Base-by-base conservation (phyloP, 116 monocot species). In the Zostera marina region DNA sequence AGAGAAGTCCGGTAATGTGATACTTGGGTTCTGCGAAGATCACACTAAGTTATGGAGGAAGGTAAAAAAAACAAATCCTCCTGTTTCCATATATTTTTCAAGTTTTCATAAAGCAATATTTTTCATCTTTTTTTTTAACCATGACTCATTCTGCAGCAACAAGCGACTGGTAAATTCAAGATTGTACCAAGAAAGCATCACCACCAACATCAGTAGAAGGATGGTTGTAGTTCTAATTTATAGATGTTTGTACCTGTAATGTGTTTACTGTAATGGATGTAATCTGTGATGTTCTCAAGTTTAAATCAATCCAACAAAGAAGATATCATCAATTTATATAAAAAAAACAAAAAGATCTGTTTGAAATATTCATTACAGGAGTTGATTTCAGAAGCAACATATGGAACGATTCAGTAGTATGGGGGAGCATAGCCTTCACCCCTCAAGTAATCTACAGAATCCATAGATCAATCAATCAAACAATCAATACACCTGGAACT, bases 41-140 rank as follows among this genome's bases (percentile, higher is more conserved):
- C 98, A 98, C 56, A 86, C 98, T 7, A 20, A 64, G 63, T 68
- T 98, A 9, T 90, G 90, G 93, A 72, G 71, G 64, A 88, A 88
- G 84, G 93, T 84, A 71, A 14, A 12, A 9, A 39, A 41, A 38
- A 11, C 7, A 12, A 22, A 11, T 32, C 22, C 9, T 16, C 17
- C 17, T 16, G 1, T 22, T 42, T 46, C 2, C 44, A 5, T 11
- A 4, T 10, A 9, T 44, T 22, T 51, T n/a, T 47, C 21, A 51
- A 9, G n/a, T n/a, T n/a, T n/a, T n/a, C n/a, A n/a, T n/a, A n/a
- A n/a, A n/a, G n/a, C n/a, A n/a, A n/a, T n/a, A n/a, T n/a, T n/a
- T n/a, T n/a, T n/a, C n/a, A n/a, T n/a, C n/a, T n/a, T n/a, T n/a
- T n/a, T n/a, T n/a, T n/a, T n/a, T n/a, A n/a, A n/a, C n/a, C n/a